Percentiles rank a stretch among this genome's conserved stretches.
Evolutionary conservation across 768 basidiomycete genomes (phyloP).

Genomic region (Kwoniella heveanensis): DNA sequence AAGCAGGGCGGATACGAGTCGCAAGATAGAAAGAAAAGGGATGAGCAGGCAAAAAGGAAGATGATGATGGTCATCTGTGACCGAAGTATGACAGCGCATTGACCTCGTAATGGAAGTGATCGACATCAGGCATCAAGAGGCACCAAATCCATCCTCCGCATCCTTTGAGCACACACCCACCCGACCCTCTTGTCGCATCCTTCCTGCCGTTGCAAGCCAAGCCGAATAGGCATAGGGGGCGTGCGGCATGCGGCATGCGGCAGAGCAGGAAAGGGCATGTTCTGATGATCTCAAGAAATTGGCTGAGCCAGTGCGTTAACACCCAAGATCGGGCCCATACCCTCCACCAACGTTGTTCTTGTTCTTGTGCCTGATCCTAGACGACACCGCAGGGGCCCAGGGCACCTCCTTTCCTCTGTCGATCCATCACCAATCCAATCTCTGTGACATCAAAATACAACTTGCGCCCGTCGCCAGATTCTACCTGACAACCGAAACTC

Average conservation of each 20-base stretch:
- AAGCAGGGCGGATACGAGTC: no score
- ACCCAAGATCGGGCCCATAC: no score
- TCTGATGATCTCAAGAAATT: no score
- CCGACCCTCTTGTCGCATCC: background rate
- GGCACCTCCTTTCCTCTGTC: background rate
- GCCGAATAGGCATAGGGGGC: no score
- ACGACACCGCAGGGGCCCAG: background rate
- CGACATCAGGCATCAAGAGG: background rate
- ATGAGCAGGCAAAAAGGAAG: no score
- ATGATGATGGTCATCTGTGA: no score
- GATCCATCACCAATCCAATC: background rate
- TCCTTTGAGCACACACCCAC: no score
- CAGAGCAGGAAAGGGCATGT: no score
- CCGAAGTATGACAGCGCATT: no score
- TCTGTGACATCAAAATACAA: background rate
- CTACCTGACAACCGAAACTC: background rate
- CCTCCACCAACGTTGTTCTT: no score
- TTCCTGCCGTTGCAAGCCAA: background rate
- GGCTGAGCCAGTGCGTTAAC: background rate
- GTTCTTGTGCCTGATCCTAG: background rate
- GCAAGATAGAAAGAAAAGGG: no score
- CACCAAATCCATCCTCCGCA: background rate
- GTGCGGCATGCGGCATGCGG: background rate
- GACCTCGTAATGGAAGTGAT: background rate
- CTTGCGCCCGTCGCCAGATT: background rate